Evolutionary conservation across 805 yeast genomes (phyloP), one percentile per base, ranked within the genome.

Genomic region (Metschnikowia hibisci): DNA sequence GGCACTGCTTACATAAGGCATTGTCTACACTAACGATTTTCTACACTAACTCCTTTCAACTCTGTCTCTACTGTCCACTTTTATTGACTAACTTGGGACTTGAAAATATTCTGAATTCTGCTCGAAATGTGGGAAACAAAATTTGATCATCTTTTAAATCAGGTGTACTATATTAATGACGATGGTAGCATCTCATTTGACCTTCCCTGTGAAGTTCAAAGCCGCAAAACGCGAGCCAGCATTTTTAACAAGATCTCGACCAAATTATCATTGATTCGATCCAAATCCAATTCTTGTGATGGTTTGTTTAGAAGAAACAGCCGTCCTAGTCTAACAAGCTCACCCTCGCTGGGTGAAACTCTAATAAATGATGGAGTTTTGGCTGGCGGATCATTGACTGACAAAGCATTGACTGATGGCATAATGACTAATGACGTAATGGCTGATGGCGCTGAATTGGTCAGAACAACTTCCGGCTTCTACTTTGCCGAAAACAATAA

Each of bases 121-220:
- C n/a, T n/a, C n/a, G 9, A 30, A 13, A 47, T 37, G 46, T 52
- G 54, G 52, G 41, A 41, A 37, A 41, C 55, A 14, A 49, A 50
- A 16, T 52, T 32, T 39, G 56, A 52, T 39, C 34, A 47, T 10
- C 32, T 43, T 22, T 47, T 52, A 20, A 45, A 51, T 35, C 55
- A 51, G 29, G 48, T 44, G 15, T 52, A 51, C 43, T 52, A 46
- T 23, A 33, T 46, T 29, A 28, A 47, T 6, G 39, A 35, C n/a
- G 50, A 46, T 39, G 55, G 55, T 8, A 20, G 46, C 22, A 35
- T 51, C n/a, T 36, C 49, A 13, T 52, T 52, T 18, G 56, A 52
- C 32, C 44, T 45, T 32, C 56, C 56, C n/a, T 48, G 50, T 34
- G 55, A 52, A 34, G 56, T 52, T 29, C 46, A 48, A 10, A 51